Base-by-base conservation (phyloP, 495 filamentous ascomycete genomes). In the Neurospora sp. region DNA sequence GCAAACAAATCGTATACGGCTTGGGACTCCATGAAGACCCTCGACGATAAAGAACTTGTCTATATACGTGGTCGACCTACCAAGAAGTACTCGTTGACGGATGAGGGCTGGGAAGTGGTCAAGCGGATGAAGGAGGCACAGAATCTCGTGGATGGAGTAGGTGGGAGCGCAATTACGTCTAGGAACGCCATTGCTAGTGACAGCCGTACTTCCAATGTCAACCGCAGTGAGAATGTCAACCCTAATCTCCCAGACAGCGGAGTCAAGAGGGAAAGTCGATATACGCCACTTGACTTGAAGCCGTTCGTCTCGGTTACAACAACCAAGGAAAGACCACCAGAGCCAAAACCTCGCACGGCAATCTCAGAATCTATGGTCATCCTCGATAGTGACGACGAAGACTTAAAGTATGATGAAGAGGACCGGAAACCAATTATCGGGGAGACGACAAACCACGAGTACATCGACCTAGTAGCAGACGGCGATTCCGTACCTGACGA, bases 11-110 rank as follows among this genome's bases (percentile, higher is more conserved):
- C 86, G 77, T 93, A 93, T 74, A 96, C 92, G 3, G 93, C 93
- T 0, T 96, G 93, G 93, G 90, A 86, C 77, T 93, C 92, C 0
- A 96, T 96, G 88, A 94, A 93, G 76, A 92, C 90, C 0, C 82
- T 96, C 38, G 75, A 89, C 3, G 83, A 89, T 38, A 94, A 94
- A 80, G 92, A 94, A 53, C 83, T 94, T 10, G 92, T 94, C 0
- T 90, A 89, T 73, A 88, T 91, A 70, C 87, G 88, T 45, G 91
- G 92, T 1, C 85, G 90, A 38, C 93, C 93, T 1, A 79, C 89
- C 16, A 84, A 89, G 69, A 90, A 86, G 74, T 96, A 93, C 79
- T 80, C 82, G 4, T 84, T 96, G 18, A 93, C 91, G 0, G 93
- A 94, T 39, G 91, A 92, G 71, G 93, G 93, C 2, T 92, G 90